phyloP scores from a whole-genome alignment of 495 filamentous ascomycete genomes.

The Hypomontagnella submonticulosa region DNA sequence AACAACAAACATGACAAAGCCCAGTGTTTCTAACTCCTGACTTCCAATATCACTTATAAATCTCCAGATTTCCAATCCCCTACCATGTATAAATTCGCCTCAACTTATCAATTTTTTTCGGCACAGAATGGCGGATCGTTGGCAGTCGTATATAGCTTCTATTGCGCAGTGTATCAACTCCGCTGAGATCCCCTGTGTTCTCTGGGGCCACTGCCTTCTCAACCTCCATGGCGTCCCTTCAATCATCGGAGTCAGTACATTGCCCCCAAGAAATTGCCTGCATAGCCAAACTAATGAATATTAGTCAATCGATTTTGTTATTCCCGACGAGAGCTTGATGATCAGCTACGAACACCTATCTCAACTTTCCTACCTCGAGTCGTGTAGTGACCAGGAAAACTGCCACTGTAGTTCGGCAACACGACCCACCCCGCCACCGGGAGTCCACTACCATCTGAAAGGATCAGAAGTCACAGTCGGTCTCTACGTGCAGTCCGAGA shows the following conservation, averaged over 20 bases:
- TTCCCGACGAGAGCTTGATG: conserved; percentile 3
- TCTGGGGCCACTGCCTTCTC: conserved; percentile 5
- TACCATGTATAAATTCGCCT: no score
- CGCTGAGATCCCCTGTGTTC: conserved; percentile 2
- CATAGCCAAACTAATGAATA: not conserved
- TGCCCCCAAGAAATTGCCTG: not conserved
- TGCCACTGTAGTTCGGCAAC: not conserved
- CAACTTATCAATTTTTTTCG: no score
- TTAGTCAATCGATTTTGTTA: conserved; percentile 6
- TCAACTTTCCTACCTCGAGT: not conserved
- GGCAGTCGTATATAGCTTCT: no score
- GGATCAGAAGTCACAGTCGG: not conserved
- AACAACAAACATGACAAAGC: no score
- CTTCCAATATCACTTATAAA: no score
- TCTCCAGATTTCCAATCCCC: no score
- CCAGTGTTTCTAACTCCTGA: no score
- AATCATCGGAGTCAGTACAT: conserved; percentile 1
- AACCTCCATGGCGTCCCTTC: conserved; percentile 1
- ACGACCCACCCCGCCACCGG: not conserved
- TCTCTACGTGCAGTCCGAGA: not conserved
- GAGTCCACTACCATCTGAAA: not conserved
- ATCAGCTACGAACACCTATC: not conserved
- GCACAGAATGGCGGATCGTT: no score
- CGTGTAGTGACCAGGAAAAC: not conserved
- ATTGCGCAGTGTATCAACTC: no score